phyloP scores from a whole-genome alignment of 345 rosid species.

The Linum trigynum region DNA sequence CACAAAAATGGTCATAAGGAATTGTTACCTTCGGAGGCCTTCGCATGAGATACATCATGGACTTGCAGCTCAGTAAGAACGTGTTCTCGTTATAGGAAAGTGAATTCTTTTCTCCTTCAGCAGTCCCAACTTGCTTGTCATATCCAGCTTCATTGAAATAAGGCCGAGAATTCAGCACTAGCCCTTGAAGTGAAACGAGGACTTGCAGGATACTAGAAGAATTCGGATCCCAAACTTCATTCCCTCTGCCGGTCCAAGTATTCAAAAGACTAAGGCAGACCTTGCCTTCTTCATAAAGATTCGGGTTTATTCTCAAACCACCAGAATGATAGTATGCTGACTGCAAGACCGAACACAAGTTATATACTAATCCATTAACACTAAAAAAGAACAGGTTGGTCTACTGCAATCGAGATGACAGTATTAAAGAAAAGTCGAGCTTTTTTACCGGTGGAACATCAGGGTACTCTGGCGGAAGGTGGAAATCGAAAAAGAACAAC shows the following conservation, averaged over 20 bases:
- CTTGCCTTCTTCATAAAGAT: conserved; percentile 90
- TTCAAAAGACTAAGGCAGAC: conserved; percentile 97
- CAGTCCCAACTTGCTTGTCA: conserved; percentile 86
- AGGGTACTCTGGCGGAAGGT: conserved; percentile 81
- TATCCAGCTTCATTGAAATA: conserved; percentile 99
- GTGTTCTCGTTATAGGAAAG: conserved; percentile 85
- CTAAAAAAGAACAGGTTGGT: not conserved
- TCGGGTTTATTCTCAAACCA: conserved; percentile 96
- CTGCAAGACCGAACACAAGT: conserved; percentile 31
- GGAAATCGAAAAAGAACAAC: conserved; percentile 93
- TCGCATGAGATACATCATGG: conserved; percentile 86
- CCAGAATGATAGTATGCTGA: conserved; percentile 95
- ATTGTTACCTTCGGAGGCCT: conserved; percentile 70
- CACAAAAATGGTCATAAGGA: too few relatives aligned
- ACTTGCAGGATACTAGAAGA: conserved; percentile 98
- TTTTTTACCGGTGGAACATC: conserved; percentile 73
- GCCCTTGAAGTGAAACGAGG: conserved; percentile 91
- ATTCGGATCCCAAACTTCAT: conserved; percentile 89
- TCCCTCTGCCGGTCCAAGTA: conserved; percentile 96
- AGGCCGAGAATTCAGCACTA: conserved; percentile 91
- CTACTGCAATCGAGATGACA: not conserved
- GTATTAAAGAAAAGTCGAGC: conserved; percentile 5
- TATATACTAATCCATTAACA: not conserved
- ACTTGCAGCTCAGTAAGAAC: conserved; percentile 86
- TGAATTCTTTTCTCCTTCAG: conserved; percentile 96